Evolutionary conservation across 2,329 filamentous ascomycete genomes (phyloP), one percentile per base, ranked within the genome.

Genomic region (Geosmithia putterillii): DNA sequence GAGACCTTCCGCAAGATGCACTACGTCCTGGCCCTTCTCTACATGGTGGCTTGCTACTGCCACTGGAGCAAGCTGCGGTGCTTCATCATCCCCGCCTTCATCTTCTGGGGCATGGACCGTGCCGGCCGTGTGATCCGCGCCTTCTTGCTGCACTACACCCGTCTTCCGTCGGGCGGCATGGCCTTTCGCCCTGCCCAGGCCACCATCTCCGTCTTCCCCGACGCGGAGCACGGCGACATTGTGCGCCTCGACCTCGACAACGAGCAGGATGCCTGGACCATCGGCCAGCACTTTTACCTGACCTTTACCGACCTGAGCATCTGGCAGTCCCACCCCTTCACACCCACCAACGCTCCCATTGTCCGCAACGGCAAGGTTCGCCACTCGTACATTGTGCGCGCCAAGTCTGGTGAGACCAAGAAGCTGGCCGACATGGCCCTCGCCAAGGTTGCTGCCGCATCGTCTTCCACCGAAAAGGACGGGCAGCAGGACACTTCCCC

Each of bases 1-100:
- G 84, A 88, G 52, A 79, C 83, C 60, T 88, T 88, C 67, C 73
- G 82, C 47, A 86, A 86, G 55, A 64, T 74, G 0, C 83, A 88
- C 55, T 86, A 86, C 51, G 65, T 86, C 12, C 65, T 87, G 2
- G 84, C 83, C 10, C 76, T 83, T 63, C 58, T 87, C 4, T 89
- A 86, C 57, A 74, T 88, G 12, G 84, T 81, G 4, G 82, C 81
- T 3, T 82, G 81, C 58, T 86, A 81, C 73, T 83, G 73, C 1
- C 84, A 89, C 55, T 89, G 83, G 84, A 58, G 68, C 42, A 65
- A 78, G 42, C 65, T 88, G 4, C 68, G 73, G 40, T 84, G 79
- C 55, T 87, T 82, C 63, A 69, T 87, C 55, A 68, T 84, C 38
- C 76, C 83, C 0, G 74, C 74, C 1, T 60, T 88, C 5, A 62